These are phyloP conservation scores for Dactylellina parvicollis DNA, from an alignment of 2,329 filamentous ascomycete species.

Conservation along the genomic window DNA sequence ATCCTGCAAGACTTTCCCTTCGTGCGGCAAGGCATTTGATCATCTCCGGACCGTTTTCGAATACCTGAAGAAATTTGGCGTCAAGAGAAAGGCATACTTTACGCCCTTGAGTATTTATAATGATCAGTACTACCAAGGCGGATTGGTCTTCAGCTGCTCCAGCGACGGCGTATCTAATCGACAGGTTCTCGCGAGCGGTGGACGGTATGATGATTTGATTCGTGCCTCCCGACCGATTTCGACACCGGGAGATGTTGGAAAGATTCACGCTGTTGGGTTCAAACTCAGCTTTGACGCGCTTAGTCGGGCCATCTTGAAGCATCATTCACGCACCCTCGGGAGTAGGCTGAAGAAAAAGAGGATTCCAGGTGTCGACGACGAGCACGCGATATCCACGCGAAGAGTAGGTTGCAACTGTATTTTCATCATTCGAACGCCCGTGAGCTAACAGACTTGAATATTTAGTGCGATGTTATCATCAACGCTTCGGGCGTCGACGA, in stretches of 20 bases:
- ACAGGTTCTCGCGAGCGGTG: slow-evolving; percentile 91
- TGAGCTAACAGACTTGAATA: background rate
- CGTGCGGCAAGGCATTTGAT: slow-evolving; percentile 68
- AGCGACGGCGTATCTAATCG: slow-evolving; percentile 81
- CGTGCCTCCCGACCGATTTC: slow-evolving; percentile 77
- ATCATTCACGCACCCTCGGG: slow-evolving; percentile 57
- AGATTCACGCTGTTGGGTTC: slow-evolving; percentile 88
- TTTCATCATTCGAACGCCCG: slow-evolving; percentile 61
- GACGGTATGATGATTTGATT: slow-evolving; percentile 90
- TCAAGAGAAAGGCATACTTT: slow-evolving; percentile 82
- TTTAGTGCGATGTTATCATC: slow-evolving; percentile 81
- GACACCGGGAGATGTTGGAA: slow-evolving; percentile 68
- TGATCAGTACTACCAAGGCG: slow-evolving; percentile 86
- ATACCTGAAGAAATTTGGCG: slow-evolving; percentile 78
- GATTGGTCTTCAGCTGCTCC: slow-evolving; percentile 88
- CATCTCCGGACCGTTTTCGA: slow-evolving; percentile 81
- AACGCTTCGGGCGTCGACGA: slow-evolving; percentile 84
- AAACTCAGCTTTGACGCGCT: slow-evolving; percentile 88
- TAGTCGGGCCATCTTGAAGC: slow-evolving; percentile 71
- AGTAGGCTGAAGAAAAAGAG: slow-evolving; percentile 48
- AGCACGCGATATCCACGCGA: slow-evolving; percentile 70
- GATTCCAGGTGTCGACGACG: slow-evolving; percentile 69
- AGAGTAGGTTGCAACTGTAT: slow-evolving; percentile 60
- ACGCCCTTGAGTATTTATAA: slow-evolving; percentile 87
- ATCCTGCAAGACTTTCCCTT: slow-evolving; percentile 37